phyloP scores from a whole-genome alignment of 1,139 yeast species.

The Sugiyamaella novakii region DNA sequence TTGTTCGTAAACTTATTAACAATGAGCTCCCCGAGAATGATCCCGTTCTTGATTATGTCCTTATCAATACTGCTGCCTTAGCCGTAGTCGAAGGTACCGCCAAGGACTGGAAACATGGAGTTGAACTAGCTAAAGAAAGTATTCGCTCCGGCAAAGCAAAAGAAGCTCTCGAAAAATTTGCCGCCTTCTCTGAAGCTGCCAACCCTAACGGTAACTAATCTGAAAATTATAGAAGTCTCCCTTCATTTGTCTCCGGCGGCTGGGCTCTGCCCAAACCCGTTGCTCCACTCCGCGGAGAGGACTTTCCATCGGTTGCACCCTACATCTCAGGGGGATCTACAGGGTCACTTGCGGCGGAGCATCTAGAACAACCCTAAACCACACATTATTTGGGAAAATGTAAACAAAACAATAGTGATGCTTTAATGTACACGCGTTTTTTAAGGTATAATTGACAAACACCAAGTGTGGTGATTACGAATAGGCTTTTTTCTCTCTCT shows the following conservation, averaged over 20 bases:
- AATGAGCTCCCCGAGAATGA: constrained; percentile 55
- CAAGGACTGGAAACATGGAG: constrained; percentile 73
- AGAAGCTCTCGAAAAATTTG: constrained; percentile 59
- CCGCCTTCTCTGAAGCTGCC: constrained; percentile 31
- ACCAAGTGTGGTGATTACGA: too few relatives aligned
- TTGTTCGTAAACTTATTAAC: constrained; percentile 58
- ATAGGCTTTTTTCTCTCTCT: too few relatives aligned
- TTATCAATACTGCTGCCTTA: constrained; percentile 83
- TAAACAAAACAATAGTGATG: constrained; percentile 11
- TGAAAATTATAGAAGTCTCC: background rate
- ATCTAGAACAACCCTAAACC: constrained; percentile 6
- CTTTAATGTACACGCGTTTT: background rate
- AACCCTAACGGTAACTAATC: background rate
- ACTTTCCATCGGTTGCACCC: too few relatives aligned
- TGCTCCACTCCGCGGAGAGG: background rate
- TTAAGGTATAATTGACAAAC: too few relatives aligned
- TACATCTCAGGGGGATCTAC: background rate
- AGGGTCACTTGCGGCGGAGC: constrained; percentile 3
- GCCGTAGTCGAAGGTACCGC: constrained; percentile 77
- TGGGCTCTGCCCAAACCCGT: constrained; percentile 12
- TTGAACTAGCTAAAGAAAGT: constrained; percentile 66
- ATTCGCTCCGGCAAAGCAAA: constrained; percentile 69
- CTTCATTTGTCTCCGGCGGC: constrained; percentile 10
- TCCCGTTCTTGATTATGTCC: constrained; percentile 82
- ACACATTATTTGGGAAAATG: constrained; percentile 8